A percentile compares a stretch with the other conserved stretches of the same genome.
Conservation (phyloP, 2,329 filamentous ascomycete species). For the Beauveria brongniartii region DNA sequence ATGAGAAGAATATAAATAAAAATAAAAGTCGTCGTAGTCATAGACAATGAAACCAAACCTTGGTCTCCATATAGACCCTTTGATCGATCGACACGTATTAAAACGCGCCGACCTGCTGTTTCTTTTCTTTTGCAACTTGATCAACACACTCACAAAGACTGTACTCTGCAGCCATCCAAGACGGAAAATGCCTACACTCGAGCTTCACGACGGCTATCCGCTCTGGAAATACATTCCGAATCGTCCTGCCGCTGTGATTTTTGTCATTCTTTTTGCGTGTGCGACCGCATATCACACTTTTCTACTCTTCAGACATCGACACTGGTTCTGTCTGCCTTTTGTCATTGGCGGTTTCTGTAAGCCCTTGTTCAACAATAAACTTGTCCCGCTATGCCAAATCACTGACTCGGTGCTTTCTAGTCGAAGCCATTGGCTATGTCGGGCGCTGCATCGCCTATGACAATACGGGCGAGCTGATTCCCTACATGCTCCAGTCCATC, state of each 20-base stretch:
- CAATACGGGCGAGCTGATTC: slow-evolving; percentile 25
- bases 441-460: slow-evolving; percentile 29
- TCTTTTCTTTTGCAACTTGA: no score
- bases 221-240: slow-evolving; percentile 30
- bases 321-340: slow-evolving; percentile 42
- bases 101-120: no score
- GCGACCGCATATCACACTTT: slow-evolving; percentile 33
- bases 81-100: no score
- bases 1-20: no score
- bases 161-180: neutral
- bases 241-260: slow-evolving; percentile 35
- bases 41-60: neutral
- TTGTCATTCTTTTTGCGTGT: slow-evolving; percentile 34
- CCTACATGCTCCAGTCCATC: slow-evolving; percentile 32
- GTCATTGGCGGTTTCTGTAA: slow-evolving; percentile 36
- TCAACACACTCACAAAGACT: no score
- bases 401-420: neutral
- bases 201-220: slow-evolving; percentile 18
- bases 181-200: slow-evolving; percentile 17
- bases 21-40: neutral
- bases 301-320: slow-evolving; percentile 32
- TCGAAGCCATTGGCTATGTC: slow-evolving; percentile 31
- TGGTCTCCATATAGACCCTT: no score
- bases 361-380: slow-evolving; percentile 15
- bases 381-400: neutral